Percentiles rank a stretch among this genome's conserved stretches.
Evolutionary conservation across 2,329 filamentous ascomycete species (phyloP).

Genomic region (Sclerotinia borealis): DNA sequence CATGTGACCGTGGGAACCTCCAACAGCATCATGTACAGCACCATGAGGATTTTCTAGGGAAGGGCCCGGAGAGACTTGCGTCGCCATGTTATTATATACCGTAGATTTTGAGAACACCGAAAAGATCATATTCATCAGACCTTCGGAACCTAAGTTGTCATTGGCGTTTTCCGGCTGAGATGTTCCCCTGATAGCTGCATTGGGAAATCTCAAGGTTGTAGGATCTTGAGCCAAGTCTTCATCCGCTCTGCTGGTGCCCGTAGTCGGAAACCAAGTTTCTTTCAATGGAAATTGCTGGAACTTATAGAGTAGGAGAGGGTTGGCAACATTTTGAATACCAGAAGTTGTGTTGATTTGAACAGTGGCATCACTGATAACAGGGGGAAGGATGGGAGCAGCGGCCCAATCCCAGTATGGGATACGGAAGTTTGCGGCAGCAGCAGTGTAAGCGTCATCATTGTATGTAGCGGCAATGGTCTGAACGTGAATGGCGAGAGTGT

Average conservation of each 20-base stretch:
- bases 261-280: constrained; percentile 31
- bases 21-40: constrained; percentile 37
- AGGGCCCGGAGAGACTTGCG: background rate
- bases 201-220: background rate
- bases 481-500: constrained; percentile 44
- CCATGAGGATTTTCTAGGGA: constrained; percentile 43
- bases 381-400: constrained; percentile 37
- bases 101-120: background rate
- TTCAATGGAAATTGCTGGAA: constrained; percentile 37
- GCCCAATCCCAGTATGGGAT: constrained; percentile 45
- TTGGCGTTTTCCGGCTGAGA: background rate
- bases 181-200: background rate
- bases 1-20: constrained; percentile 36
- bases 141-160: background rate
- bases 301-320: constrained; percentile 46
- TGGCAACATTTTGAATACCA: constrained; percentile 33
- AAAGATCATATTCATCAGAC: background rate
- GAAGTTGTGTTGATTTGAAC: constrained; percentile 28
- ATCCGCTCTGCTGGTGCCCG: background rate
- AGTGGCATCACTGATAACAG: constrained; percentile 26
- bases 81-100: background rate
- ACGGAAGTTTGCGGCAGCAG: constrained; percentile 36
- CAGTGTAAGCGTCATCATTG: constrained; percentile 35
- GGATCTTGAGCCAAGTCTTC: constrained; percentile 17
- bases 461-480: constrained; percentile 38